Percentiles rank a stretch among this genome's conserved stretches.
Evolutionary conservation across 257 asterid species (phyloP).

Genomic region (Thymus mandschuricus): DNA sequence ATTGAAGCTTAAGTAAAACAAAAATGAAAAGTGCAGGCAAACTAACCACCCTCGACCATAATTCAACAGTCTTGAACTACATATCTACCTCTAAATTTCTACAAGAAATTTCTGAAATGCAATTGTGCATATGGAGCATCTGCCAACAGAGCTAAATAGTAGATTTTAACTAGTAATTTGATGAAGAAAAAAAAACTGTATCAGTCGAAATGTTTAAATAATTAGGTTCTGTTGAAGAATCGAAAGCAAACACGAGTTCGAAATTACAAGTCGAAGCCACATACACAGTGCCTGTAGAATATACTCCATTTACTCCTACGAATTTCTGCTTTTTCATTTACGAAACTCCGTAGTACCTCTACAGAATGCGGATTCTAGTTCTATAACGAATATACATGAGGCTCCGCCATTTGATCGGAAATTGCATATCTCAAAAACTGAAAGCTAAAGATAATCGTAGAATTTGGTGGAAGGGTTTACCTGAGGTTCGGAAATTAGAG

Average conservation of each 20-base stretch:
- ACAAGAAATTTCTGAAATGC: background rate
- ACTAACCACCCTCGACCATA: background rate
- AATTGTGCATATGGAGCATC: background rate
- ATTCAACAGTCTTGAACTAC: background rate
- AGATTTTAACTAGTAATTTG: too few species aligned
- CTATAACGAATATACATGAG: background rate
- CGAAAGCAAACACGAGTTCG: too few species aligned
- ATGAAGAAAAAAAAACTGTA: background rate
- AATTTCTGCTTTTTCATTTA: background rate
- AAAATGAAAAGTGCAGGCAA: background rate
- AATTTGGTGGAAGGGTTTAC: slow-evolving; percentile 1
- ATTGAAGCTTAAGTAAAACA: background rate
- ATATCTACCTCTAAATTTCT: background rate
- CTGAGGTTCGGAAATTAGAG: background rate
- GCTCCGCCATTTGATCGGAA: background rate
- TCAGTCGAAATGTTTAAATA: background rate
- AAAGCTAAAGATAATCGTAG: background rate
- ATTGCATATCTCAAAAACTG: background rate
- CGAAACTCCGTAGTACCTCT: background rate
- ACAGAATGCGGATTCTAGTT: background rate
- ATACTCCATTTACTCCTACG: background rate
- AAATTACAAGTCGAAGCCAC: too few species aligned
- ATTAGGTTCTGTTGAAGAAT: background rate
- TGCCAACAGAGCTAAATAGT: background rate
- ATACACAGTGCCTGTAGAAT: background rate